A percentile compares a stretch with the other conserved stretches of the same genome.
phyloP scores from a whole-genome alignment of 2,329 filamentous ascomycete species.

The Colletotrichum sp. region DNA sequence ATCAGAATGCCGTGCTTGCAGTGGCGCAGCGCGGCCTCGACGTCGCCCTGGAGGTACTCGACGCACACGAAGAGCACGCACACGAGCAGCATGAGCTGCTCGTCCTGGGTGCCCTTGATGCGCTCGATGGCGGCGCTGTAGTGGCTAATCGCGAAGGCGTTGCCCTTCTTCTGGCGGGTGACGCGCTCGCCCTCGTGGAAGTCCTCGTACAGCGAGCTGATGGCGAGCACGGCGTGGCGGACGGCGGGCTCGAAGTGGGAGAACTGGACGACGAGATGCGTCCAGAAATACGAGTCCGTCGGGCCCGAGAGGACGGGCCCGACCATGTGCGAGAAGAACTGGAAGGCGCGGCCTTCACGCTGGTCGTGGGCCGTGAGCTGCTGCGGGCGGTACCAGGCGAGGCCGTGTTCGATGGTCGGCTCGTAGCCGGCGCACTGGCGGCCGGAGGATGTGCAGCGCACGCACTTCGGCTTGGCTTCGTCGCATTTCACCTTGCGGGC shows the following conservation, averaged over 20 bases:
- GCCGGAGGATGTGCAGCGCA: conserved; percentile 58
- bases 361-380: conserved; percentile 20
- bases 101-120: conserved; percentile 29
- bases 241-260: conserved; percentile 50
- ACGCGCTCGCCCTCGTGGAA: conserved; percentile 15
- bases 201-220: conserved; percentile 51
- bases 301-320: conserved; percentile 17
- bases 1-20: conserved; percentile 12
- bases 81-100: conserved; percentile 41
- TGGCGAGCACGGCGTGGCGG: conserved; percentile 53
- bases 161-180: conserved; percentile 6
- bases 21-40: conserved; percentile 34
- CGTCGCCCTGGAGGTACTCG: conserved; percentile 56
- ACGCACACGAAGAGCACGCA: conserved; percentile 59
- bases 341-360: conserved; percentile 23
- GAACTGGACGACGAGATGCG: conserved; percentile 49
- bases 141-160: conserved; percentile 26
- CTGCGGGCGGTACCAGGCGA: conserved; percentile 20
- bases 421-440: conserved; percentile 36
- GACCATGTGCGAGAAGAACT: conserved; percentile 18
- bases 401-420: conserved; percentile 2
- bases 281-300: conserved; percentile 42
- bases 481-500: conserved; percentile 63
- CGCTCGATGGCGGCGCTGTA: conserved; percentile 29
- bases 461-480: conserved; percentile 57